Base-by-base conservation (phyloP, 495 filamentous ascomycete species). In the Aspergillus biplanus region DNA sequence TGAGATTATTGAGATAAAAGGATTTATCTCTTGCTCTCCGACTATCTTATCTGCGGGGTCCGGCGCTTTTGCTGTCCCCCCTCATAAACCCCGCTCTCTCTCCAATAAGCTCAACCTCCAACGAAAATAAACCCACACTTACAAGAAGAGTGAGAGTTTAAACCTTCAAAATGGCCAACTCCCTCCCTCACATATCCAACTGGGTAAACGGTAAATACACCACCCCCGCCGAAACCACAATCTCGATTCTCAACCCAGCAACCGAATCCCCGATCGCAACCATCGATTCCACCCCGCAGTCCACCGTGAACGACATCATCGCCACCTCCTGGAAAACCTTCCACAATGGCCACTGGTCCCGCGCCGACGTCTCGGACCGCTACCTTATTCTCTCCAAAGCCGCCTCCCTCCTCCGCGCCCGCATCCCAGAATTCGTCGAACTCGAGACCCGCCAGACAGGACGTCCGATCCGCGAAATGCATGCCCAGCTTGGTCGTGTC, bases 361-460 rank as follows among this genome's bases (percentile, higher is more conserved):
- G 77, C 5, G 80, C 83, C 7, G 78, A 84, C 53, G 76, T 78
- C 18, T 80, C 83, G 44, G 69, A 75, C 18, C 81, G 85, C 39
- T 85, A 84, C 49, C 73, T 79, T 35, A 81, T 88, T 6, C 76
- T 90, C 15, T 83, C 87, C 16, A 83, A 78, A 61, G 81, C 82
- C 39, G 85, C 86, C 9, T 60, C 56, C 0, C 74, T 87, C 0
- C 81, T 90, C 13, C 74, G 78, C 5, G 67, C 75, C 9, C 72
- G 76, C 21, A 68, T 89, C 6, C 74, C 80, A 0, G 73, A 76
- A 7, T 76, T 90, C 47, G 81, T 88, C 52, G 67, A 72, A 4
- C 73, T 87, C 9, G 87, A 90, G 69, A 82, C 85, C 9, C 76
- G 68, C 27, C 87, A 90, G 64, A 90, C 87, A 0, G 87, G 87